Percentiles rank a stretch among this genome's conserved stretches.
phyloP scores from a whole-genome alignment of 2,329 filamentous ascomycete genomes.

The Pseudogymnoascus sp. region DNA sequence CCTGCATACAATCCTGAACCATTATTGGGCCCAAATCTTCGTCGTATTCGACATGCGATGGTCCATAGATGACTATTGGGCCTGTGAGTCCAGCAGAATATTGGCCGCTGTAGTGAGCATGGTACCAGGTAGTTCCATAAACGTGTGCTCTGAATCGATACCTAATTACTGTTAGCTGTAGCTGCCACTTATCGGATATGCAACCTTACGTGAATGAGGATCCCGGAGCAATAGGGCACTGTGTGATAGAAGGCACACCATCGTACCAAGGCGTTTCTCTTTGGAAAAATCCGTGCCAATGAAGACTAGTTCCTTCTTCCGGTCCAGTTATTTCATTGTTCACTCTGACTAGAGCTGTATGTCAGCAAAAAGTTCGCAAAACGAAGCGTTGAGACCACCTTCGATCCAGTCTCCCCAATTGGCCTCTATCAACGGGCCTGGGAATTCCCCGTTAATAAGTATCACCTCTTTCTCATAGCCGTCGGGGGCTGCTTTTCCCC shows the following conservation, averaged over 20 bases:
- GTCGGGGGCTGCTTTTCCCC: constrained; percentile 22
- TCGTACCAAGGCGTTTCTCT: constrained; percentile 35
- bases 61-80: constrained; percentile 53
- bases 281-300: constrained; percentile 42
- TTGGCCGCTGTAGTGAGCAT: constrained; percentile 48
- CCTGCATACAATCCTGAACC: not conserved
- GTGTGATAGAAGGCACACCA: constrained; percentile 40
- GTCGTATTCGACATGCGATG: constrained; percentile 50
- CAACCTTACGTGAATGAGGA: not conserved
- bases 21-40: constrained; percentile 45
- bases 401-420: constrained; percentile 30
- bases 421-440: constrained; percentile 31
- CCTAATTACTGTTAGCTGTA: constrained; percentile 18
- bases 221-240: constrained; percentile 56
- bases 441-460: constrained; percentile 30
- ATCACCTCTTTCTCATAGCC: constrained; percentile 25
- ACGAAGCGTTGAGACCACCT: not conserved
- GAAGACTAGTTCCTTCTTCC: constrained; percentile 39
- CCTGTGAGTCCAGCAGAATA: constrained; percentile 45
- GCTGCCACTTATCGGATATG: not conserved
- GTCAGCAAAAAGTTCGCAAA: not conserved
- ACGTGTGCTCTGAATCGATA: constrained; percentile 25
- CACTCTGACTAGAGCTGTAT: constrained; percentile 26
- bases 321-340: constrained; percentile 28
- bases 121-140: constrained; percentile 50